Conservation (phyloP, 2,329 filamentous ascomycete genomes). For the Aspergillus awamori region DNA sequence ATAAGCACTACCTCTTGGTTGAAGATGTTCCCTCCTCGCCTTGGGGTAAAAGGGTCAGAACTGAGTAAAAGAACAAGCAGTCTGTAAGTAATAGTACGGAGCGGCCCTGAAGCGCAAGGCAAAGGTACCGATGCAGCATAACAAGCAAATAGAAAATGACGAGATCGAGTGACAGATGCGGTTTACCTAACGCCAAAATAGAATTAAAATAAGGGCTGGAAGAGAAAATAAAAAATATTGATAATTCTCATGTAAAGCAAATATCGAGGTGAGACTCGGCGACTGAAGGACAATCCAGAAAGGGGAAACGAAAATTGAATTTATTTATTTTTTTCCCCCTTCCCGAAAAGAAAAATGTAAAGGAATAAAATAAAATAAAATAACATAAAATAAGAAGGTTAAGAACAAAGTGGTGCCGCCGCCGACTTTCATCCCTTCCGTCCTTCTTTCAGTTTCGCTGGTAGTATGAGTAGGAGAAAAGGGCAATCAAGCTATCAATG, state of each 20-base stretch:
- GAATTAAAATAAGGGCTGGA: constrained; percentile 2
- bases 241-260: too few relatives aligned
- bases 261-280: background rate
- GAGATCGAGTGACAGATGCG: constrained; percentile 7
- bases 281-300: background rate
- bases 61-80: background rate
- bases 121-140: constrained; percentile 1
- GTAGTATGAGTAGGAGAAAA: background rate
- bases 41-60: background rate
- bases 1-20: background rate
- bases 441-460: background rate
- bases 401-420: constrained; percentile 2
- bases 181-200: constrained; percentile 9
- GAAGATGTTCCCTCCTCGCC: background rate
- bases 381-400: constrained; percentile 7
- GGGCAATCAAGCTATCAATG: background rate
- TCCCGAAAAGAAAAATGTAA: background rate
- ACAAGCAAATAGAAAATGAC: background rate
- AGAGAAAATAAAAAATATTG: background rate
- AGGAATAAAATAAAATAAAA: background rate
- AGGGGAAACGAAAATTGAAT: background rate
- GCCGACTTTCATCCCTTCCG: background rate
- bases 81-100: background rate
- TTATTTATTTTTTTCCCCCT: too few relatives aligned
- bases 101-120: background rate